phyloP scores from a whole-genome alignment of 2,329 filamentous ascomycete species.

The Fusarium oxysporum region DNA sequence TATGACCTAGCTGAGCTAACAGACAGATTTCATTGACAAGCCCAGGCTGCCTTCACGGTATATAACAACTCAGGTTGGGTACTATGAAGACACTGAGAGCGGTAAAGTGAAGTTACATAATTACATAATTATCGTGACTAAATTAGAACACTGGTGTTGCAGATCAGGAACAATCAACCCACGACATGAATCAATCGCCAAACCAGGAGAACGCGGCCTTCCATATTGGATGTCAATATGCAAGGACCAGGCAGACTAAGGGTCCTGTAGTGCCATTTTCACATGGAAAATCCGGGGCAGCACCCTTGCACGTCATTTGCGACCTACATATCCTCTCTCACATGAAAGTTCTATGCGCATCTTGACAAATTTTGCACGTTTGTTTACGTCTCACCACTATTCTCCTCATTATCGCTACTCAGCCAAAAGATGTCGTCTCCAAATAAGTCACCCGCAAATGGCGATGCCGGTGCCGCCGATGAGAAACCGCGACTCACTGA shows the following conservation, averaged over 20 bases:
- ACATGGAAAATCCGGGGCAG: slow-evolving; percentile 50
- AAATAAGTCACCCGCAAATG: slow-evolving; percentile 43
- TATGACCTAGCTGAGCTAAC: not conserved
- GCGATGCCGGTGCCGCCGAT: slow-evolving; percentile 48
- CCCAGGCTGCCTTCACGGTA: too few species aligned
- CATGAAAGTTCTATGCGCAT: slow-evolving; percentile 15
- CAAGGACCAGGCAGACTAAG: slow-evolving; percentile 39
- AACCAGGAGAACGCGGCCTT: slow-evolving; percentile 11
- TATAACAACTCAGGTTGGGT: not conserved
- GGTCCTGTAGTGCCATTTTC: slow-evolving; percentile 38
- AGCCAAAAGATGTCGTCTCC: slow-evolving; percentile 45
- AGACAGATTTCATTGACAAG: not conserved
- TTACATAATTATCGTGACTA: not conserved
- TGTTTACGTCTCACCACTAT: not conserved
- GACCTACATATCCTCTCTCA: slow-evolving; percentile 31
- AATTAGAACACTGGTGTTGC: not conserved
- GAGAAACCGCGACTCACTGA: slow-evolving; percentile 65
- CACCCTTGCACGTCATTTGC: slow-evolving; percentile 45
- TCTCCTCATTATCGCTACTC: not conserved
- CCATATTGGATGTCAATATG: slow-evolving; percentile 29
- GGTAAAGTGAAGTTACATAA: not conserved
- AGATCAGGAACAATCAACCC: slow-evolving; percentile 18
- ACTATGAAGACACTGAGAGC: not conserved
- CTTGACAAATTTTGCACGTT: not conserved
- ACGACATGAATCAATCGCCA: not conserved